Evolutionary conservation across 257 asterid species (phyloP), one percentile per base, ranked within the genome.

Genomic region (Solanum habrochaites): DNA sequence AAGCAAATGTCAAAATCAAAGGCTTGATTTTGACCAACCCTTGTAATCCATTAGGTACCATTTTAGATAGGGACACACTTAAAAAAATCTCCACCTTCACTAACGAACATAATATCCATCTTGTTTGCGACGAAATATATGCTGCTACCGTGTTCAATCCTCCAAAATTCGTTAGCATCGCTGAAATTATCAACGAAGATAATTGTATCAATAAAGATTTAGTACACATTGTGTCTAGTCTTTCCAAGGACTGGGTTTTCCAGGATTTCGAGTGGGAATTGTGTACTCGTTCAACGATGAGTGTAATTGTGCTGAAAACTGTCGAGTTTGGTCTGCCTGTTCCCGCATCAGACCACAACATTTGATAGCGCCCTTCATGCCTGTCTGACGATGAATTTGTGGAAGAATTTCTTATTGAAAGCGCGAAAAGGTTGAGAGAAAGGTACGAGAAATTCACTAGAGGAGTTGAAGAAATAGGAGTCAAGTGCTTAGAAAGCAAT

Each of bases 161-260:
- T 23, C 93, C 93, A 18, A 5, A 23, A 10, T 93, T 94, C 70
- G 27, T 92, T 0, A 90, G 98, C 86, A 21, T 96, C 2, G 89
- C 96, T 1, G 98, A 96, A 60, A 43, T 94, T 5, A 86, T 95
- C 1, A 82, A 92, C 37, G 5, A 14, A 3, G 62, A 27, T 47
- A 47, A 27, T 13, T 87, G 90, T 40, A 25, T n/a, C 27, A 86
- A 93, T 72, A 91, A 83, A 1, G 83, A 88, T 29, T 86, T 93
- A 16, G 88, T 96, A 3, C 98, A 96, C 86, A 60, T 96, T 0
- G 94, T 93, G 20, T 92, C 92, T 9, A 93, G 98, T 82, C 78
- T 96, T 86, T 95, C 99, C 0, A 96, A 96, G 77, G 98, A 93
- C 88, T 96, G 90, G 98, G 98, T 2, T 90, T 96, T 8, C 98